Evolutionary conservation across 2,329 filamentous ascomycete genomes (phyloP).

Genomic region (Lasiodiplodia theobromae): DNA sequence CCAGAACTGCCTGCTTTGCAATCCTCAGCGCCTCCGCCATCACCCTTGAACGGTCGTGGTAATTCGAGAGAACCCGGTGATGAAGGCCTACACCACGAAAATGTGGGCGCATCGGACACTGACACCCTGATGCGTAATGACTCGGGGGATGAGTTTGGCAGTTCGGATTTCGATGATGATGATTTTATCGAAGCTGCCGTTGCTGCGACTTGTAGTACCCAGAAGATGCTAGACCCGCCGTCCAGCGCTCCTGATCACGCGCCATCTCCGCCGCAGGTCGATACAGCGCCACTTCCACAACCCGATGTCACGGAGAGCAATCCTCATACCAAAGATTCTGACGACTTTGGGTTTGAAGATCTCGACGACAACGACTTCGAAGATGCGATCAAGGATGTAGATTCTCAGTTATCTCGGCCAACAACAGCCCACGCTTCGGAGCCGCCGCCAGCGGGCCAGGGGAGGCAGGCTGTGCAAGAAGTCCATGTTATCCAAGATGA

Average conservation of each 20-base stretch:
- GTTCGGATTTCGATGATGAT: conserved; percentile 35
- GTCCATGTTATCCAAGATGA: conserved; percentile 55
- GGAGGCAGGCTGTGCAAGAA: neutral
- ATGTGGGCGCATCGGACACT: neutral
- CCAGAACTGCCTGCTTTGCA: conserved; percentile 39
- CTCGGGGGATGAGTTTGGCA: conserved; percentile 33
- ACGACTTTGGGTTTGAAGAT: conserved; percentile 45
- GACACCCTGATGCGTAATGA: neutral
- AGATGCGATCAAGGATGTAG: conserved; percentile 65
- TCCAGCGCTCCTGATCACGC: neutral
- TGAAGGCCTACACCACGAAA: neutral
- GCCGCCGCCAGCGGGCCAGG: conserved; percentile 17
- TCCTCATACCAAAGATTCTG: conserved; percentile 28
- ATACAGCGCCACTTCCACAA: neutral
- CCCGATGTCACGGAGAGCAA: neutral
- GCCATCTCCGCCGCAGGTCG: neutral
- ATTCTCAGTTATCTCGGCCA: conserved; percentile 56
- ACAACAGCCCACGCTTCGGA: conserved; percentile 43
- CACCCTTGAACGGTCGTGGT: conserved; percentile 42
- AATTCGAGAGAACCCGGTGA: neutral
- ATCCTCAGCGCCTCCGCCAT: conserved; percentile 7
- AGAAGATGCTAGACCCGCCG: neutral
- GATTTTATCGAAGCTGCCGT: conserved; percentile 30
- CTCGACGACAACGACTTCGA: conserved; percentile 60
- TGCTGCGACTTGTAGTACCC: conserved; percentile 1